Conservation (phyloP, 2,329 filamentous ascomycete genomes). For the Cladosporium sp. region DNA sequence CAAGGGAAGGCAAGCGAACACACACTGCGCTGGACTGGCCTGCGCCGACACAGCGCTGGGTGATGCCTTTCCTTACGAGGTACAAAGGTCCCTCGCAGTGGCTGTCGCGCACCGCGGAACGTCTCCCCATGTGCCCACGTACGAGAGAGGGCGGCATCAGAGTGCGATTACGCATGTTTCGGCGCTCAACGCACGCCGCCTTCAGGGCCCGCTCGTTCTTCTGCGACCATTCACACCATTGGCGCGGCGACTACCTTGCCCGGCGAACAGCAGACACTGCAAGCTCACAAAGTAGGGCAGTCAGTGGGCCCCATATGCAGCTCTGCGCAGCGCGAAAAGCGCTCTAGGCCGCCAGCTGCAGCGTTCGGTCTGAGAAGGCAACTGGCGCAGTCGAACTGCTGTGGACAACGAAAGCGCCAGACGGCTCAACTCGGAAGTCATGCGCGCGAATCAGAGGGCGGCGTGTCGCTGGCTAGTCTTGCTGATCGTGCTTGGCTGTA, state of each 20-base stretch:
- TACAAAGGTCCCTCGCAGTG: slow-evolving; percentile 12
- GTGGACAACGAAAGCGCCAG: slow-evolving; percentile 21
- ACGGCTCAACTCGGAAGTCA: slow-evolving; percentile 19
- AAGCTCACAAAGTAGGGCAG: slow-evolving; percentile 5
- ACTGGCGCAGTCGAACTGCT: slow-evolving; percentile 20
- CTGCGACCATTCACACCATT: slow-evolving; percentile 10
- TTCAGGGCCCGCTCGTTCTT: slow-evolving; percentile 20
- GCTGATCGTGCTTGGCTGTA: slow-evolving; percentile 20
- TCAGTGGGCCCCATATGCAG: slow-evolving; percentile 16
- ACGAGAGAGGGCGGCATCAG: slow-evolving; percentile 9
- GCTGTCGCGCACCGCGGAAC: slow-evolving; percentile 16
- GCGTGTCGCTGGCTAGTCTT: slow-evolving; percentile 4
- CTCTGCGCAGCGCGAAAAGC: slow-evolving; percentile 20
- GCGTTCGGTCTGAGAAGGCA: slow-evolving; percentile 16
- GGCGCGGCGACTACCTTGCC: slow-evolving; percentile 14
- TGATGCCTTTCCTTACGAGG: neutral
- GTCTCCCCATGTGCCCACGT: slow-evolving; percentile 10
- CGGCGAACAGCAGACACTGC: slow-evolving; percentile 10
- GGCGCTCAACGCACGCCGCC: slow-evolving; percentile 21
- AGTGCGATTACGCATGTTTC: slow-evolving; percentile 21
- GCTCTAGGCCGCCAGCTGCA: slow-evolving; percentile 20
- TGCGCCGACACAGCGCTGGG: slow-evolving; percentile 1
- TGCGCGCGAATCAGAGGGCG: slow-evolving; percentile 18
- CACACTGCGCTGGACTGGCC: neutral
- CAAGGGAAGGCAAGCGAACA: slow-evolving; percentile 6